Evolutionary conservation across 106 monocot species (phyloP), one percentile per base, ranked within the genome.

Genomic region (Ottelia alismoides): DNA sequence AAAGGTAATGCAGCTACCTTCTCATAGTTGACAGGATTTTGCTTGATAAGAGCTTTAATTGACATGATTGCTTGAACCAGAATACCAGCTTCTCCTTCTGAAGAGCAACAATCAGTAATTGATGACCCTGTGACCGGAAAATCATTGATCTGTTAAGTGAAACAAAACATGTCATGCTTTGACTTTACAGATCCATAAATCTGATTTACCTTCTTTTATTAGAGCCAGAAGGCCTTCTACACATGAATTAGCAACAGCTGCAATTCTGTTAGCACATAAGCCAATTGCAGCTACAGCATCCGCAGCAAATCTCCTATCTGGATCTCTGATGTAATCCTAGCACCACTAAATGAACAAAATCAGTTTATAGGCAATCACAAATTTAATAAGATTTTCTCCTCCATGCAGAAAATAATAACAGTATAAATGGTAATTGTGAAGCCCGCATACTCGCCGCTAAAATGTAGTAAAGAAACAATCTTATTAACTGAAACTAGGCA

Each of bases 11-110:
- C 53, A 11, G 30, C 50, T 56, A 96, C 96, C 81, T 89, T 88
- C 47, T 98, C 89, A 71, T 79, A 67, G 57, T 6, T 56, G 49
- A 60, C 51, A 45, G 96, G 89, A 65, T 80, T 66, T 35, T 75
- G 79, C 53, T 76, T 79, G 25, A 98, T 53, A 55, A 90, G 82
- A 30, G 72, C 63, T 72, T 77, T 85, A 45, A 98, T 74, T 22
- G 96, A 90, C 71, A 90, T 77, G 54, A 98, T 77, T 65, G 96
- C 82, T 82, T 89, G 82, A 65, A 98, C 79, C 76, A 98, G 70
- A 51, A 98, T 69, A 70, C 45, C 66, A 52, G 71, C 72, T 71
- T 90, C 82, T 16, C 61, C 74, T 65, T 90, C 74, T 58, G 74
- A 27, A 26, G 61, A 55, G 65, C 26, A 31, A 17, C 23, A 47